A percentile compares a stretch with the other conserved stretches of the same genome.
Conservation (phyloP, 2,329 filamentous ascomycete species). For the Fusarium drepaniforme region DNA sequence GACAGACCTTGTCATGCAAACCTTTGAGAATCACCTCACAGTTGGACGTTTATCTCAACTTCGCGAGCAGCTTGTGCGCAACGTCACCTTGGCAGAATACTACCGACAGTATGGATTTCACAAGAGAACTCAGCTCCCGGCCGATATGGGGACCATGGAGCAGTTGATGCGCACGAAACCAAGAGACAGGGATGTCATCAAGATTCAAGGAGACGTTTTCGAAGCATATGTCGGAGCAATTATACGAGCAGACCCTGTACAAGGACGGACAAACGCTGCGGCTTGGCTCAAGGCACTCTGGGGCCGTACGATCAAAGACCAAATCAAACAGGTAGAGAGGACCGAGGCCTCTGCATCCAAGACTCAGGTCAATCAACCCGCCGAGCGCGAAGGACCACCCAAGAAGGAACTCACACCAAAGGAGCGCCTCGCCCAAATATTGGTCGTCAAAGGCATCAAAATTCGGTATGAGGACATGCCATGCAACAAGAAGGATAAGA, state of each 20-base stretch:
- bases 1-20: conserved; percentile 79
- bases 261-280: conserved; percentile 72
- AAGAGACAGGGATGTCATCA: conserved; percentile 69
- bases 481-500: conserved; percentile 64
- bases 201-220: conserved; percentile 88
- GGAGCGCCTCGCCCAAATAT: conserved; percentile 46
- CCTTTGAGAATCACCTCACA: conserved; percentile 70
- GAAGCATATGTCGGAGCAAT: conserved; percentile 90
- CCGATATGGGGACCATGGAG: conserved; percentile 51
- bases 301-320: conserved; percentile 71
- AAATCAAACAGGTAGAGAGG: conserved; percentile 61
- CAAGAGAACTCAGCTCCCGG: conserved; percentile 69
- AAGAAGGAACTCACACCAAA: conserved; percentile 41
- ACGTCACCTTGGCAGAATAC: conserved; percentile 80
- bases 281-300: conserved; percentile 83
- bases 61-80: conserved; percentile 84
- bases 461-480: conserved; percentile 72
- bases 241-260: conserved; percentile 73
- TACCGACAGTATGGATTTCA: conserved; percentile 79
- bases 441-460: conserved; percentile 69
- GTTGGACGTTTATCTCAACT: conserved; percentile 80
- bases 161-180: conserved; percentile 43
- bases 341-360: neutral
- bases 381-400: neutral
- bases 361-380: neutral